Base-by-base conservation (phyloP, 164 flowering plant genomes). In the Sedum album region DNA sequence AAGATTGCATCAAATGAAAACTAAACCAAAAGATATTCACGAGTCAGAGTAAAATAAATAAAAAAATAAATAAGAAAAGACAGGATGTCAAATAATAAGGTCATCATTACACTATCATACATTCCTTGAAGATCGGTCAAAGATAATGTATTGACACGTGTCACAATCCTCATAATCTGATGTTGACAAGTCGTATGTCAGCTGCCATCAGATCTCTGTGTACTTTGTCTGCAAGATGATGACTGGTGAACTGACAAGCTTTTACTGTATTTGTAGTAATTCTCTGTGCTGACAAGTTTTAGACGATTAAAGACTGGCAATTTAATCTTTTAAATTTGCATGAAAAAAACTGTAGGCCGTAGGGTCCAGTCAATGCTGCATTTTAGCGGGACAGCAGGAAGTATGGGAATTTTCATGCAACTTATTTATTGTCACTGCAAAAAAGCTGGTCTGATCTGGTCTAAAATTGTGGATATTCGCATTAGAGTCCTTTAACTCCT, bases 51-150 rank as follows among this genome's bases (percentile, higher is more conserved):
- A 41, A 41, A 41, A 10, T 4, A 8, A 8, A 6, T 41, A 2
- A 57, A 26, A 6, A 57, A 57, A 3, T 10, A 57, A 9, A 57
- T 1, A 26, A 28, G 61, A 57, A 57, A 17, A 53, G 44, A 67
- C 49, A 74, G 80, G 74, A 71, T 77, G 79, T 79, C 82, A 79
- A 82, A 84, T 84, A 76, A 84, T 82, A 79, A 73, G 75, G 60
- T 68, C 78, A 84, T 84, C 74, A 84, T 84, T 77, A 82, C 87
- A 69, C 79, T 70, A 84, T 75, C 76, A 79, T 42, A 70, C 76
- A 78, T 75, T 41, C 41, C 9, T 9, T 38, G 4, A 38, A 38
- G 41, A 4, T 73, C 74, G 67, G 70, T 70, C 75, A 1, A 51
- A 51, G 9, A 66, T 35, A 72, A 63, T 66, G 63, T 42, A 53